Evolutionary conservation across 2,329 filamentous ascomycete species (phyloP), one percentile per base, ranked within the genome.

Genomic region (Pseudogymnoascus sp.): DNA sequence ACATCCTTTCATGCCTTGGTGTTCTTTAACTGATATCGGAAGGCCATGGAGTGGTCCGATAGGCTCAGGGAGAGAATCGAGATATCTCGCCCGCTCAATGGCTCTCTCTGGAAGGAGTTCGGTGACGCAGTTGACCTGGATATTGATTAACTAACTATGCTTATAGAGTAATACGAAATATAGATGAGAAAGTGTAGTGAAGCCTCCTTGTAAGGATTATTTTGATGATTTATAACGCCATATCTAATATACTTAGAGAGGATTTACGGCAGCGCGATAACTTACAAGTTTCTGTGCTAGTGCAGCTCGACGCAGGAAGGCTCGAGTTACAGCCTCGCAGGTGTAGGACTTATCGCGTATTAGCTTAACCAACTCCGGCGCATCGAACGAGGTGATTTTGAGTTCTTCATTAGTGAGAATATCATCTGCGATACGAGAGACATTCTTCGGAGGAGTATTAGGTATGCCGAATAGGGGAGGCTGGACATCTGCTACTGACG

Each of bases 1-100:
- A 2, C 80, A 70, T 1, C 75, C 80, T 67, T 79, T 75, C 67
- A 84, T 77, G 1, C 75, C 76, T 12, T 82, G 68, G 65, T 83
- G 81, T 67, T 85, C 83, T 69, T 85, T 81, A 23, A 79, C 74
- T 61, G 77, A 79, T 42, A 81, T 82, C 0, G 83, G 84, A 1
- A 86, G 71, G 18, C 75, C 76, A 63, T 76, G 74, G 1, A 77
- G 69, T 11, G 76, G 73, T 0, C 75, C 76, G n/a, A 74, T 36
- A 2, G 73, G 68, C n/a, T 65, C 63, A 8, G 74, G 68, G 59
- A 73, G 70, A 7, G 65, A 63, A 65, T 77, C 75, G n/a, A 77
- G 71, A 42, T 66, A 68, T 37, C 64, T 63, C 3, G 75, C 75
- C 1, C 71, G 66, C 59, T 68, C 64, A 23, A 77, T 67, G 14